Base-by-base conservation (phyloP, 352 stramenopile genomes). In the Globisporangium barbulae region DNA sequence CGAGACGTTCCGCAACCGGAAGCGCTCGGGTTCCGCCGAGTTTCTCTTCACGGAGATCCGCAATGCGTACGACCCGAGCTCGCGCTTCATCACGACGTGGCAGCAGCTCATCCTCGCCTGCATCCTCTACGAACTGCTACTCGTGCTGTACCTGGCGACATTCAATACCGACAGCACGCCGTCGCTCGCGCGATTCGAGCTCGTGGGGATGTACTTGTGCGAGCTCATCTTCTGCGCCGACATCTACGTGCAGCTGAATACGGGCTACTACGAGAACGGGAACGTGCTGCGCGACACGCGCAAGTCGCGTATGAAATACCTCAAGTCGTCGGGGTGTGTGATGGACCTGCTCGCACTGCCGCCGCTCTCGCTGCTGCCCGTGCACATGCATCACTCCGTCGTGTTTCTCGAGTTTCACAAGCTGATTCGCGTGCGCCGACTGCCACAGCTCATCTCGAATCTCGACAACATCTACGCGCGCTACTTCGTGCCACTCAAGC, bases 241-340 rank as follows among this genome's bases (percentile, higher is more conserved):
- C 65, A 75, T 90, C 28, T 89, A 85, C 63, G 79, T 91, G 19
- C 83, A 88, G 48, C 73, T 90, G 48, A 78, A 90, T 68, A 91
- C 79, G 25, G 81, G 83, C 10, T 90, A 86, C 71, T 91, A 90
- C 59, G 74, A 89, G 50, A 72, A 84, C 41, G 83, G 83, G 52
- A 85, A 90, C 44, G 69, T 91, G 33, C 68, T 91, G 33, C 81
- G 80, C 8, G 80, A 89, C 61, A 75, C 72, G 19, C 28, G 70
- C 25, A 88, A 85, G 30, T 85, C 79, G 8, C 65, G 79, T n/a
- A 58, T 69, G 35, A 90, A 90, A 55, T 91, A 91, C 69, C 61
- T 90, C 1, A 71, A 64, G 28, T 91, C 82, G 12, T 49, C 55
- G 53, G 77, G 63, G 10, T 91, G 90, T 28, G 59, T 75, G 15